Conservation (phyloP, 495 filamentous ascomycete species). For the Tuber aestivum region DNA sequence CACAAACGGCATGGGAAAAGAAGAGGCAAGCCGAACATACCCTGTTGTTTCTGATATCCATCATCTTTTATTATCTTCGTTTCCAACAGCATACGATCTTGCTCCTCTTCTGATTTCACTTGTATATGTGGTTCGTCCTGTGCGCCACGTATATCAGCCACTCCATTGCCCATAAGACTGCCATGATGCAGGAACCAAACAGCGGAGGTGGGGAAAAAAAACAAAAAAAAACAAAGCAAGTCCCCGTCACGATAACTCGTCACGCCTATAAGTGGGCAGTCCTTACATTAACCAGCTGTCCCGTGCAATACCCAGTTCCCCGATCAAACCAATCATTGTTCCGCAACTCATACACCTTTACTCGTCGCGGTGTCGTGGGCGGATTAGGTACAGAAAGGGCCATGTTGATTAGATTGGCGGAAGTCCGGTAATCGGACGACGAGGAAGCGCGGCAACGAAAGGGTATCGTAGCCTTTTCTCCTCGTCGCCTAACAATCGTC, state of each 20-base stretch:
- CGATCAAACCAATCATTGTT: slow-evolving; percentile 99
- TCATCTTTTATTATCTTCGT: slow-evolving; percentile 89
- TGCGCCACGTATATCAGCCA: slow-evolving; percentile 39
- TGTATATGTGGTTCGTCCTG: slow-evolving; percentile 80
- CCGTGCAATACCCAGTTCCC: slow-evolving; percentile 91
- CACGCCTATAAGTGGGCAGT: slow-evolving; percentile 19
- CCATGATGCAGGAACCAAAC: slow-evolving; percentile 9
- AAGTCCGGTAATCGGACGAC: slow-evolving; percentile 25
- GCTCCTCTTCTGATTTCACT: slow-evolving; percentile 89
- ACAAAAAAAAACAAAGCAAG: slow-evolving; percentile 8
- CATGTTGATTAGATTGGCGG: slow-evolving; percentile 50
- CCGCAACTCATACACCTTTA: slow-evolving; percentile 97
- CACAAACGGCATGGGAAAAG: background rate
- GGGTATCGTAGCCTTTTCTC: slow-evolving; percentile 37
- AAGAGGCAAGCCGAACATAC: slow-evolving; percentile 49
- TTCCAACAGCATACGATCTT: slow-evolving; percentile 74
- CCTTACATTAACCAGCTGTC: slow-evolving; percentile 70
- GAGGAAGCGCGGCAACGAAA: slow-evolving; percentile 38
- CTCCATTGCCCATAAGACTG: slow-evolving; percentile 18
- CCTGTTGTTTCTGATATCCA: slow-evolving; percentile 98
- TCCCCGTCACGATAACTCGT: slow-evolving; percentile 14
- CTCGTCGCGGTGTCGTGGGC: slow-evolving; percentile 80
- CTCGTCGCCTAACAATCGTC: slow-evolving; percentile 33
- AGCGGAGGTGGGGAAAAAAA: slow-evolving; percentile 10
- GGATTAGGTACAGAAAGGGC: slow-evolving; percentile 78